Conservation (phyloP, 306 rosid genomes). For the Hylodesmum podocarpum region DNA sequence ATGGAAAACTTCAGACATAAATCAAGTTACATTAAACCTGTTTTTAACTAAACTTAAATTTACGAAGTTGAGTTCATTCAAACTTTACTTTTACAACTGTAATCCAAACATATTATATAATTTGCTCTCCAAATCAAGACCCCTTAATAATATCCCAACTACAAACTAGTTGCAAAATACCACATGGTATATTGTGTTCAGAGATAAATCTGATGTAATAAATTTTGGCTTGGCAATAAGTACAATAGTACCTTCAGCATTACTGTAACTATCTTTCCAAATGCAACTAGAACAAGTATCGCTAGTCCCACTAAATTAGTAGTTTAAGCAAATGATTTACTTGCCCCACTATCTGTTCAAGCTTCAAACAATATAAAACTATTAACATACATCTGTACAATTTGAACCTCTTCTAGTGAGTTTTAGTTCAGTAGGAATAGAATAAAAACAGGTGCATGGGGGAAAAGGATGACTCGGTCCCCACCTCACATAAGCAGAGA, state of each 20-base stretch:
- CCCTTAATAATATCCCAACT: background rate
- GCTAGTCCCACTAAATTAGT: background rate
- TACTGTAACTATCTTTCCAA: slow-evolving; percentile 4
- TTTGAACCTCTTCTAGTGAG: background rate
- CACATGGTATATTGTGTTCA: background rate
- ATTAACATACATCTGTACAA: background rate
- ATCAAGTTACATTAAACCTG: no score
- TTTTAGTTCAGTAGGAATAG: background rate
- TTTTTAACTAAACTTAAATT: no score
- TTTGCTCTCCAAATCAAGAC: background rate
- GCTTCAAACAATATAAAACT: background rate
- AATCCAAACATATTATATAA: background rate
- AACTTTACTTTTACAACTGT: no score
- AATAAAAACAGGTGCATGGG: background rate
- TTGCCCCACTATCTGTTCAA: background rate
- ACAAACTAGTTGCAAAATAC: background rate
- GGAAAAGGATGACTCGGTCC: background rate
- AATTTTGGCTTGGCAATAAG: slow-evolving; percentile 2
- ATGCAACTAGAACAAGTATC: slow-evolving; percentile 2
- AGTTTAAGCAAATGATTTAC: slow-evolving; percentile 1
- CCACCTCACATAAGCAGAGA: background rate
- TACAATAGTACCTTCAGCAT: background rate
- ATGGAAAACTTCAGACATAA: no score
- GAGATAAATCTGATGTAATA: background rate
- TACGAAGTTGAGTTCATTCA: no score